phyloP scores from a whole-genome alignment of 2,329 filamentous ascomycete genomes.

The Capronia americana region DNA sequence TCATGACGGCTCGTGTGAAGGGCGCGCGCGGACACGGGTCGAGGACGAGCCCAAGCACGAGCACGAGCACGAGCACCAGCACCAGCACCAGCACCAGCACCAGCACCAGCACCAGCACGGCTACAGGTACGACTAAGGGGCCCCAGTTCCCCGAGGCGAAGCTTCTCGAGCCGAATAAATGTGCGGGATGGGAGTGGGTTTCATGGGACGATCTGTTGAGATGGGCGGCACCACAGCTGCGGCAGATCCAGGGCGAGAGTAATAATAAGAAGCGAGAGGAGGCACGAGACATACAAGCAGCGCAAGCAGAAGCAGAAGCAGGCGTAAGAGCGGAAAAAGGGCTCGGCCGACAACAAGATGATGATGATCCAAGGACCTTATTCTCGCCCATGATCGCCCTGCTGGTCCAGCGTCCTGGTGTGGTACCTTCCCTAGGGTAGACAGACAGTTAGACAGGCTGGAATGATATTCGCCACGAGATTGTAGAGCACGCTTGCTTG shows the following conservation, averaged over 20 bases:
- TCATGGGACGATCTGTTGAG: conserved; percentile 56
- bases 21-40: conserved; percentile 39
- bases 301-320: conserved; percentile 16
- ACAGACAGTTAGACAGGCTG: background rate
- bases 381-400: conserved; percentile 59
- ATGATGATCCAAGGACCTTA: conserved; percentile 40
- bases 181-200: conserved; percentile 61
- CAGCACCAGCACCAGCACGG: conserved; percentile 32
- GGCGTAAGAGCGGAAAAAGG: background rate
- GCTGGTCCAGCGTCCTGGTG: conserved; percentile 48
- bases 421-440: conserved; percentile 39
- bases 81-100: conserved; percentile 37
- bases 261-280: too few species aligned
- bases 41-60: background rate
- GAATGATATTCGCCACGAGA: too few species aligned
- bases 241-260: background rate
- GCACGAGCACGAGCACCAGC: background rate
- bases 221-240: conserved; percentile 43
- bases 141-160: conserved; percentile 52
- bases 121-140: background rate
- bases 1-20: conserved; percentile 62
- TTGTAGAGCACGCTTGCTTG: too few species aligned
- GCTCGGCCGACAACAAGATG: background rate
- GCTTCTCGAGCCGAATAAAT: conserved; percentile 59
- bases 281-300: background rate